Conservation (phyloP, 345 rosid genomes). For the Zanthoxylum bungeanum region DNA sequence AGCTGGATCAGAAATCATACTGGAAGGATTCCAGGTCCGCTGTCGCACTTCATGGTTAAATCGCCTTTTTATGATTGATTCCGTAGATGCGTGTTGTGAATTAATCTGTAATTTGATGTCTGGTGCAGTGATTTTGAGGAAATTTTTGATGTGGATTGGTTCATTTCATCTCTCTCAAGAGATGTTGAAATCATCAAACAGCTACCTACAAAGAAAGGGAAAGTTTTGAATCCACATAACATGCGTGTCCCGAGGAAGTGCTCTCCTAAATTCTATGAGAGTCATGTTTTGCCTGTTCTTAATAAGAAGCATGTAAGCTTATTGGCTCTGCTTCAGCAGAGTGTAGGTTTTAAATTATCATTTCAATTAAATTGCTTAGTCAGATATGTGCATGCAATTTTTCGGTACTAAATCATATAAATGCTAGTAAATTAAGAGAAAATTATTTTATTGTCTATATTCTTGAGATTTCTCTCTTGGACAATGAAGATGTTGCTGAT, state of each 20-base stretch:
- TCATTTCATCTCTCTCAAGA: constrained; percentile 61
- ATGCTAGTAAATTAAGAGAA: neutral
- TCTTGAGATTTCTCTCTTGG: neutral
- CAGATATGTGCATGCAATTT: neutral
- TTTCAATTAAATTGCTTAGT: neutral
- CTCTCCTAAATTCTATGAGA: constrained; percentile 50
- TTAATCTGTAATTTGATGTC: constrained; percentile 22
- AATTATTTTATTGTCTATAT: neutral
- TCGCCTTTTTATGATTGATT: constrained; percentile 5
- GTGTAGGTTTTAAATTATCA: neutral
- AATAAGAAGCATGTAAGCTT: constrained; percentile 50
- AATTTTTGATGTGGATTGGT: constrained; percentile 79
- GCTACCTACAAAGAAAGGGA: constrained; percentile 56
- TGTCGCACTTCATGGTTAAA: neutral
- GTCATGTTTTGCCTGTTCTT: constrained; percentile 52
- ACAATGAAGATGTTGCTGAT: neutral
- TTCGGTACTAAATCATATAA: neutral
- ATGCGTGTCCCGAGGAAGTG: constrained; percentile 94
- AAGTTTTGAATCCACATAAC: constrained; percentile 40
- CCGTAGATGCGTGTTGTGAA: neutral
- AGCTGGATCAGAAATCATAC: constrained; percentile 79
- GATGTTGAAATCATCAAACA: constrained; percentile 70
- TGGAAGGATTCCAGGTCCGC: constrained; percentile 87
- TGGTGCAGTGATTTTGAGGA: constrained; percentile 72
- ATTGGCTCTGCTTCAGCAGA: neutral